A percentile compares a stretch with the other conserved stretches of the same genome.
Conservation (phyloP, 768 basidiomycete genomes). For the Suillus weaverae region DNA sequence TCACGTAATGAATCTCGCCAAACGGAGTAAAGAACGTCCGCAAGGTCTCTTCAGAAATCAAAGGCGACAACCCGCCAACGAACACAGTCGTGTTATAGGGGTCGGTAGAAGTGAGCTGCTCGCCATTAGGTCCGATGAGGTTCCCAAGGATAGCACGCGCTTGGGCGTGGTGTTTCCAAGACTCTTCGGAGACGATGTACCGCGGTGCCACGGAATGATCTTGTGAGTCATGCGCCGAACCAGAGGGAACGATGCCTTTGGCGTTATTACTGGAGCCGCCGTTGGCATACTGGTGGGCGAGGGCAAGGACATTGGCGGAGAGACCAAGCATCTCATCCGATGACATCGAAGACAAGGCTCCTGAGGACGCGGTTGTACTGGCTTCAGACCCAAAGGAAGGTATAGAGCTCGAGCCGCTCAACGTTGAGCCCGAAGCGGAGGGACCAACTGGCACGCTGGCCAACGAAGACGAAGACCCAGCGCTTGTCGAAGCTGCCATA, state of each 20-base stretch:
- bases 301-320: slow-evolving; percentile 45
- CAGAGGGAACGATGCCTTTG: slow-evolving; percentile 27
- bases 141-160: slow-evolving; percentile 81
- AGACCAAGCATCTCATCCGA: slow-evolving; percentile 56
- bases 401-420: slow-evolving; percentile 52
- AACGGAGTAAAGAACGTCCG: slow-evolving; percentile 91
- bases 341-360: slow-evolving; percentile 47
- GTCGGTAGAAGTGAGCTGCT: slow-evolving; percentile 84
- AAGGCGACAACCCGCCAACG: slow-evolving; percentile 84
- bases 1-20: slow-evolving; percentile 88
- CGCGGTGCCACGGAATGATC: slow-evolving; percentile 44
- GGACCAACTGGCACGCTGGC: slow-evolving; percentile 37
- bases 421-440: slow-evolving; percentile 48
- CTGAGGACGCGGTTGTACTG: slow-evolving; percentile 48
- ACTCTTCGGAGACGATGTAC: slow-evolving; percentile 68
- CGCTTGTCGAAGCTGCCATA: slow-evolving; percentile 46
- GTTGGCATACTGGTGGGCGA: slow-evolving; percentile 48
- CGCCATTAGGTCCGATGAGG: slow-evolving; percentile 82
- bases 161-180: slow-evolving; percentile 84
- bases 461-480: slow-evolving; percentile 25
- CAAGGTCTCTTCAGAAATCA: slow-evolving; percentile 90
- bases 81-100: slow-evolving; percentile 98
- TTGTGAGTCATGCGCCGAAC: slow-evolving; percentile 45
- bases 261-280: slow-evolving; percentile 33
- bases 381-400: slow-evolving; percentile 52